These are phyloP conservation scores for Pseudonitzschia delicatissima DNA, from an alignment of 108 stramenopile genomes.

Conservation along the genomic window DNA sequence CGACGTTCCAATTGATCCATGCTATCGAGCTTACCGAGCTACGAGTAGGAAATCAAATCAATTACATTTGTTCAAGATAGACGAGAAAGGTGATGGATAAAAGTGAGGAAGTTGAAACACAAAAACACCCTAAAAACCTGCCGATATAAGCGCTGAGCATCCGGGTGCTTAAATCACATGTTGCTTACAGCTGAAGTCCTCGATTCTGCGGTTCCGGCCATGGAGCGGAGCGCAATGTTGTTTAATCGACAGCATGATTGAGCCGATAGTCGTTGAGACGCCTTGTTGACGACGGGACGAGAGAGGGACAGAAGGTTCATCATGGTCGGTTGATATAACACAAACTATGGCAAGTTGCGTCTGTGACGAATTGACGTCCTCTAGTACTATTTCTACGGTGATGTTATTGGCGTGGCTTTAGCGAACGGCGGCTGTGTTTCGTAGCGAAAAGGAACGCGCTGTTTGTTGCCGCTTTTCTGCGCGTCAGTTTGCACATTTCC, in stretches of 20 bases:
- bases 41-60: neutral
- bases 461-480: too few relatives aligned
- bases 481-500: too few relatives aligned
- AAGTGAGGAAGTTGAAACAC: neutral
- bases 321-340: constrained; percentile 13
- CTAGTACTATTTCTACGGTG: too few relatives aligned
- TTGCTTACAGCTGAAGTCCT: constrained; percentile 75
- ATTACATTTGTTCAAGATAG: neutral
- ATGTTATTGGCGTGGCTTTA: neutral
- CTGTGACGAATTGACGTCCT: too few relatives aligned
- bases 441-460: too few relatives aligned
- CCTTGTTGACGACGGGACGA: constrained; percentile 19
- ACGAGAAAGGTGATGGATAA: neutral
- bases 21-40: constrained; percentile 78
- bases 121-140: constrained; percentile 3
- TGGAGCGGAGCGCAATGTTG: constrained; percentile 46
- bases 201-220: constrained; percentile 69
- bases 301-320: constrained; percentile 27
- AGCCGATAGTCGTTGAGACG: neutral
- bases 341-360: too few relatives aligned
- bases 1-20: constrained; percentile 68
- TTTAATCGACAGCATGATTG: constrained; percentile 4
- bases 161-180: neutral
- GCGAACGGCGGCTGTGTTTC: too few relatives aligned
- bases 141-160: neutral